phyloP scores from a whole-genome alignment of 495 filamentous ascomycete species.

The Elaphomyces granulatus region DNA sequence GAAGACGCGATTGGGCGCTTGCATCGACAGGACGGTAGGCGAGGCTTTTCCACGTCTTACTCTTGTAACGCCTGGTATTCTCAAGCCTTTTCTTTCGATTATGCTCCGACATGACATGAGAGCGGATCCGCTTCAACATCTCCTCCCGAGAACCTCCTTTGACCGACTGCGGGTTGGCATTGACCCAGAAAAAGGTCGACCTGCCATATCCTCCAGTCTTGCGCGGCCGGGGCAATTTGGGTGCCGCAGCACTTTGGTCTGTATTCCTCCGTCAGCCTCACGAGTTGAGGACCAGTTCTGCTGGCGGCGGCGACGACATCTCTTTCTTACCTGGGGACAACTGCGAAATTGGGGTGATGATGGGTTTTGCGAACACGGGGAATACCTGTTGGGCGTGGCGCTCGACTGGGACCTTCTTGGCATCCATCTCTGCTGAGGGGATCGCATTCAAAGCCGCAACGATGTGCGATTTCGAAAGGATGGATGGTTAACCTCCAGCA shows the following conservation, averaged over 20 bases:
- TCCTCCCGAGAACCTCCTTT: constrained; percentile 28
- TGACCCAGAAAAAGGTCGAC: constrained; percentile 34
- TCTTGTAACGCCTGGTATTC: constrained; percentile 30
- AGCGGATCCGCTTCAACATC: constrained; percentile 35
- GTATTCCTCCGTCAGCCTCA: too few relatives aligned
- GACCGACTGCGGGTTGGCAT: constrained; percentile 28
- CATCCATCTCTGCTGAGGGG: neutral
- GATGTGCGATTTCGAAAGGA: too few relatives aligned
- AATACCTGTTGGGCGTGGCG: neutral
- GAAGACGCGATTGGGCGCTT: constrained; percentile 1
- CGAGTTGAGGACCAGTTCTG: too few relatives aligned
- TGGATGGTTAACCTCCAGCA: too few relatives aligned
- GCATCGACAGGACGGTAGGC: constrained; percentile 26
- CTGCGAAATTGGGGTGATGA: neutral
- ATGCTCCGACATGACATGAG: constrained; percentile 38
- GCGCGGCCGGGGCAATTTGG: constrained; percentile 29
- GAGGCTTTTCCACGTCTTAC: constrained; percentile 31
- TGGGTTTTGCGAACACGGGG: neutral
- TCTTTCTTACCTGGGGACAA: neutral
- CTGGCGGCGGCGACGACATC: too few relatives aligned
- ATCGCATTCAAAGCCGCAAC: too few relatives aligned
- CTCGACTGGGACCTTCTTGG: neutral
- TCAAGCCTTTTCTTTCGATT: constrained; percentile 36
- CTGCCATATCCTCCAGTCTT: constrained; percentile 18
- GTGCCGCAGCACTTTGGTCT: constrained; percentile 14